Evolutionary conservation across 169 alveolate species (phyloP), one percentile per base, ranked within the genome.

Genomic region (Eimeria necatrix): DNA sequence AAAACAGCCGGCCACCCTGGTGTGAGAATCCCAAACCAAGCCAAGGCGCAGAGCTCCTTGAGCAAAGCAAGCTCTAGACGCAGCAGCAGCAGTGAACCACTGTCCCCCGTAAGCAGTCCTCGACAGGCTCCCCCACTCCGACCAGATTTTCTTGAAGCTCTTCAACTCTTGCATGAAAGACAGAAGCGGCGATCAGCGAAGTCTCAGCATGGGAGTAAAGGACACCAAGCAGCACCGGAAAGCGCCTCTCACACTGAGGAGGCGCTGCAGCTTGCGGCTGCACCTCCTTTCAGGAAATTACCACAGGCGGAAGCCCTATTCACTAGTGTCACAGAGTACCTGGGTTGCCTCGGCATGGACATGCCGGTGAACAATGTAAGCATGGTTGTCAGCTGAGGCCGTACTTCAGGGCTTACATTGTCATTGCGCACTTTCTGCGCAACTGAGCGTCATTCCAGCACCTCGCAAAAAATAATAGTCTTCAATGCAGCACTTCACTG

Each of bases 101-200:
- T 12, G 22, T 60, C 32, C 52, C 41, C 93, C 81, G 74, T 52
- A 68, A 18, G 41, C 12, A 52, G 56, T 70, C 22, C 51, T n/a
- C 81, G 93, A 4, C 93, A 85, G 52, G 3, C 52, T 22, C 93
- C 81, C 10, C 93, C 93, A 4, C 49, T 85, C 48, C 81, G 83
- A 46, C 64, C 93, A 61, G 80, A 60, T 85, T 85, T 59, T 48
- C 93, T 85, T 26, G 52, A 48, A 60, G 93, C 93, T 24, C 81
- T 85, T 46, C 93, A 85, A 51, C 93, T 60, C 51, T 22, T 85
- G 93, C 93, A 85, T 46, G 93, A 85, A n/a, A 85, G 93, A 8
- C 93, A 85, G 24, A 60, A 80, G 81, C 12, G 76, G 93, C 81
- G 93, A 80, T n/a, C 61, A 46, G 7, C 46, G 12, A 85, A 48